Conservation (phyloP, 176 grass and related monocot species). For the Cenchrus americanus region DNA sequence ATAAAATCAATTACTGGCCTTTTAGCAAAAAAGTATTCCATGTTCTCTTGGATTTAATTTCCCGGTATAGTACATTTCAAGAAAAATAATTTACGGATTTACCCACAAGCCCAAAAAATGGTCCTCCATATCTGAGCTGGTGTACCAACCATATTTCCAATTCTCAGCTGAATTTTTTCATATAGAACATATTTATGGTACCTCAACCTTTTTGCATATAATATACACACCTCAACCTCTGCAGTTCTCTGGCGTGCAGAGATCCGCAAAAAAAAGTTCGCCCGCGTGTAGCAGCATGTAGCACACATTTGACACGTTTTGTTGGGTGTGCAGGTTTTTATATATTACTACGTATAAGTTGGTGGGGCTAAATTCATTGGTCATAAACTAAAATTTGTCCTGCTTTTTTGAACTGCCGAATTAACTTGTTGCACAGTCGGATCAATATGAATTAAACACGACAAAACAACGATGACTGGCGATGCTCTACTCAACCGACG, state of each 20-base stretch:
- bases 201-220: neutral
- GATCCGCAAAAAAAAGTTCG: too few species aligned
- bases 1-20: too few species aligned
- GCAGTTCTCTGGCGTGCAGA: too few species aligned
- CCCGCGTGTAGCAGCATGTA: neutral
- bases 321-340: neutral
- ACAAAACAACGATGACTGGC: too few species aligned
- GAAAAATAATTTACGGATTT: neutral
- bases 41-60: neutral
- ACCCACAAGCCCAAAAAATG: neutral
- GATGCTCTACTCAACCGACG: too few species aligned
- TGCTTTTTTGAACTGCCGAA: neutral
- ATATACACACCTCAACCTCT: too few species aligned
- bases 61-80: neutral
- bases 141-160: neutral
- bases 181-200: neutral
- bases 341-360: neutral
- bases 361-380: neutral
- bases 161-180: neutral
- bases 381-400: neutral
- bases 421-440: neutral
- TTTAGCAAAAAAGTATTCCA: neutral
- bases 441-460: neutral
- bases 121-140: neutral
- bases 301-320: conserved; percentile 5